Base-by-base conservation (phyloP, 768 basidiomycete species). In the Tylopilus sp. region DNA sequence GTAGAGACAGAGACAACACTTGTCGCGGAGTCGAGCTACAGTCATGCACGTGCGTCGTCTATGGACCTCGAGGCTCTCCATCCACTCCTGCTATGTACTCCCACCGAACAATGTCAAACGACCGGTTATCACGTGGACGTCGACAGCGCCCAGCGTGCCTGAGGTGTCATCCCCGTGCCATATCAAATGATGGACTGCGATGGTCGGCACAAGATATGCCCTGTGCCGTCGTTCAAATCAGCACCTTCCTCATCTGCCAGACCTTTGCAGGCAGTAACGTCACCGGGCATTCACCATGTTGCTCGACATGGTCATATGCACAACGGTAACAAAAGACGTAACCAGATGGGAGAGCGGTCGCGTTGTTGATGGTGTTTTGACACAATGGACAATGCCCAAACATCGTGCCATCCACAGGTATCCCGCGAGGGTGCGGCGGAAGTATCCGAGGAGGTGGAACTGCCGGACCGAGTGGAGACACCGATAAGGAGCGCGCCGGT, bases 301-400 rank as follows among this genome's bases (percentile, higher is more conserved):
- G 82, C 71, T 89, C 84, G 31, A 95, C 84, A 60, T 91, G 81
- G 55, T 87, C 85, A 74, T 88, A 85, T 50, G 87, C 89, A 73
- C 95, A 97, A 31, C 88, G 83, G 68, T 94, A 98, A 71, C 94
- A 97, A 62, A 92, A 95, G 19, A 96, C 91, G 76, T 95, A 98
- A 48, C 94, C 94, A 38, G 89, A 92, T 14, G 94, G 92, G 33
- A 95, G 70, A 31, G 90, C 88, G 19, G 92, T 95, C 42, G 94
- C 91, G 65, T 97, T 97, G 66, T 82, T 82, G 41, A 95, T 82
- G 50, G 68, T 62, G 38, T 81, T 77, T 40, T 74, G 76, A 71
- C 95, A 98, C 29, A 98, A 71, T 25, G 91, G 89, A 70, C 95
- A 98, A 45, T 76, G 74, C n/a, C 95, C 95, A 65, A 89, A 96